Evolutionary conservation across 768 basidiomycete species (phyloP).

Genomic region (Calocera viscosa): DNA sequence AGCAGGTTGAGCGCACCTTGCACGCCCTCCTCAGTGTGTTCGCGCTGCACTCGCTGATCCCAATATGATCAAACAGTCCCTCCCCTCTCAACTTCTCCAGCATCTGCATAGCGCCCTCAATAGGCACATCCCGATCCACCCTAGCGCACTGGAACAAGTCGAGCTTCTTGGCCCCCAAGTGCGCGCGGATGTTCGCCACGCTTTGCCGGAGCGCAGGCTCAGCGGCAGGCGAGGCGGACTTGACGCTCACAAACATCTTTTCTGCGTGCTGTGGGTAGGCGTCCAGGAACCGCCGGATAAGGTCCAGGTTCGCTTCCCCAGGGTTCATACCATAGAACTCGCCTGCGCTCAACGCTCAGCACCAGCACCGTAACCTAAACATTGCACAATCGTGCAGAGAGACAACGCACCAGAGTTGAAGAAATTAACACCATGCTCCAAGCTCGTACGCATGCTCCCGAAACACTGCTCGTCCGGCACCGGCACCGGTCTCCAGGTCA

Average conservation of each 20-base stretch:
- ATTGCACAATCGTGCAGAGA: no score
- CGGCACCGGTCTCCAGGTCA: constrained; percentile 33
- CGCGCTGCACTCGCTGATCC: constrained; percentile 21
- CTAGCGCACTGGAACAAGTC: constrained; percentile 28
- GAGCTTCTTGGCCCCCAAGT: constrained; percentile 27
- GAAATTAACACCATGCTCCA: constrained; percentile 20
- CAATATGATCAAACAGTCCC: constrained; percentile 28
- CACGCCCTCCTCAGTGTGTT: constrained; percentile 22
- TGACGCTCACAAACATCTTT: constrained; percentile 29
- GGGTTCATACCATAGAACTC: constrained; percentile 30
- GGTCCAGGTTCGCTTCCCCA: constrained; percentile 26
- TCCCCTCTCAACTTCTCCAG: constrained; percentile 27
- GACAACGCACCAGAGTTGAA: constrained; percentile 37
- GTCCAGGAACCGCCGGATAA: constrained; percentile 30
- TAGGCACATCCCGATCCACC: constrained; percentile 17
- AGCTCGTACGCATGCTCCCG: constrained; percentile 42
- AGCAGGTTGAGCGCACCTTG: constrained; percentile 19
- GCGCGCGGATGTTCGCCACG: constrained; percentile 21
- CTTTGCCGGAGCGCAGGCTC: constrained; percentile 24
- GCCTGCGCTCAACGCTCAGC: constrained; percentile 21
- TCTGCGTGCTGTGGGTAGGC: constrained; percentile 25
- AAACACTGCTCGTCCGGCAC: constrained; percentile 49
- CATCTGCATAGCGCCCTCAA: constrained; percentile 25
- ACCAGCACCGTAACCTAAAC: neutral
- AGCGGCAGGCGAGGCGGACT: constrained; percentile 25